A percentile compares a stretch with the other conserved stretches of the same genome.
Evolutionary conservation across 1,139 yeast species (phyloP).

Genomic region (Zygosaccharomyces sapae): DNA sequence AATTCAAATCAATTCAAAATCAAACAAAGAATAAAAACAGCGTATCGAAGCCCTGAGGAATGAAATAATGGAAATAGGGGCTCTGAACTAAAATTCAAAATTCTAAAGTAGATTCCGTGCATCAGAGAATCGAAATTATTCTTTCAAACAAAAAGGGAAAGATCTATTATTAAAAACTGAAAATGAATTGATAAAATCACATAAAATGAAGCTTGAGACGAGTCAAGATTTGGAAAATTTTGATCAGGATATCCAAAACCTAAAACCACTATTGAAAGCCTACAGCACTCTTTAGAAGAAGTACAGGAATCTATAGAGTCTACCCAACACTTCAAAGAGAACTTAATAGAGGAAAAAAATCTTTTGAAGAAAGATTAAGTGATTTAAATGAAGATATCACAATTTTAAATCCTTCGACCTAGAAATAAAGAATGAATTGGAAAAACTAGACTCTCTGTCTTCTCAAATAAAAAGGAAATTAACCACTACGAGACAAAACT

Average conservation of each 20-base stretch:
- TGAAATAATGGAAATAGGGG: conserved; percentile 92
- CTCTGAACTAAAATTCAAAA: conserved; percentile 70
- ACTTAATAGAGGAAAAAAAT: conserved; percentile 26
- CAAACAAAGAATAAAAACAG: conserved; percentile 58
- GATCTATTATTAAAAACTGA: conserved; percentile 57
- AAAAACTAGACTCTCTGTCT: conserved; percentile 47
- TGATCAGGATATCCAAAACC: conserved; percentile 57
- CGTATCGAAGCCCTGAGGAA: conserved; percentile 62
- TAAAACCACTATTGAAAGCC: conserved; percentile 30
- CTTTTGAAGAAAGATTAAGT: conserved; percentile 45
- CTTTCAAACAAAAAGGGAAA: conserved; percentile 60
- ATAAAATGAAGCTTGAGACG: conserved; percentile 39
- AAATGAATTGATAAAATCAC: conserved; percentile 59
- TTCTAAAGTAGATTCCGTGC: conserved; percentile 73
- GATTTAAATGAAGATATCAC: conserved; percentile 53
- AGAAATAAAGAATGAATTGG: conserved; percentile 62
- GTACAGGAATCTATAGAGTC: conserved; percentile 37
- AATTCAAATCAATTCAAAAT: conserved; percentile 42
- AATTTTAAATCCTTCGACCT: conserved; percentile 63
- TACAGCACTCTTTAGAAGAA: conserved; percentile 28
- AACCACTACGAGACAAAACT: conserved; percentile 42
- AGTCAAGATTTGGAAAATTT: conserved; percentile 31
- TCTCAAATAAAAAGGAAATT: conserved; percentile 42
- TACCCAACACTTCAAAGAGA: conserved; percentile 30
- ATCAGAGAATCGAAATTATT: conserved; percentile 62